Base-by-base conservation (phyloP, 305 asterid species). In the Petunia hybrid region DNA sequence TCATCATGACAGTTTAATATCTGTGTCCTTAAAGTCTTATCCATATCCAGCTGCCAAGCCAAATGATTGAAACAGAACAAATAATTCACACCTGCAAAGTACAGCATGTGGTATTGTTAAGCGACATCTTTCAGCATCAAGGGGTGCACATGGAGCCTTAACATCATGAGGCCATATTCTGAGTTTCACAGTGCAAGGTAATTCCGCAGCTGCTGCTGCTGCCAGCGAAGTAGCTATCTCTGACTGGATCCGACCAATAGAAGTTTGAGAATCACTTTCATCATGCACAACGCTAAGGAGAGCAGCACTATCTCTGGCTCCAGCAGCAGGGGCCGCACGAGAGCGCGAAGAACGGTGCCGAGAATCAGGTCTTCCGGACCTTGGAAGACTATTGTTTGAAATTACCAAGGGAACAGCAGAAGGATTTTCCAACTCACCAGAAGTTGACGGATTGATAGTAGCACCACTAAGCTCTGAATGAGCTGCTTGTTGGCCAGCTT, bases 111-210 rank as follows among this genome's bases (percentile, higher is more conserved):
- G 97, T 68, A 94, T 96, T 6, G 88, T 93, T 85, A 94, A 84
- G 84, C 93, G 97, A 83, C 98, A 93, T 31, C 87, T 86, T 68
- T 85, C 89, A 67, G 92, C 57, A 80, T 92, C 95, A 83, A 96
- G 98, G 80, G 86, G 83, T 75, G 89, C 89, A 82, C 95, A 89
- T 74, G 99, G 98, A 87, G 85, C 90, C 84, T 90, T 89, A 82
- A 89, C 85, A 85, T 96, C 98, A 84, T 93, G 94, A 74, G 95
- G 85, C 99, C 99, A 96, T 87, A 96, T 89, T 85, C 96, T 90
- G 78, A 94, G 97, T 90, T 92, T 93, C 87, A 94, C 99, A 6
- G 95, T 94, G 90, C 98, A 94, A 76, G 98, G 98, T 74, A 96
- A 87, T 86, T 96, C 99, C 14, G 99, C 92, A 51, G 99, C 94